Evolutionary conservation across 257 asterid species (phyloP).

Genomic region (Perilla frutescens): DNA sequence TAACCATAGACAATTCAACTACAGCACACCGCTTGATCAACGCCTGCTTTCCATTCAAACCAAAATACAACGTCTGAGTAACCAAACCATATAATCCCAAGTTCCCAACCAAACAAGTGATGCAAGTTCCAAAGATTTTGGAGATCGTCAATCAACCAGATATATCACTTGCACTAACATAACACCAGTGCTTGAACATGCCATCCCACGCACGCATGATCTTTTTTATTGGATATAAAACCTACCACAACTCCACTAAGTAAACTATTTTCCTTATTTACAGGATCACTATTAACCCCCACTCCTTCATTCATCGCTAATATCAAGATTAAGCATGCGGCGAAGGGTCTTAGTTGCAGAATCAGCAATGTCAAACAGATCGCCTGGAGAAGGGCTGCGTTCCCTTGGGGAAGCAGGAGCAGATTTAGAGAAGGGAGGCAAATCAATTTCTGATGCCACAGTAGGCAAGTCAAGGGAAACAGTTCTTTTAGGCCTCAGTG

Average conservation of each 20-base stretch:
- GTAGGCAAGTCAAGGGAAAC: slow-evolving; percentile 73
- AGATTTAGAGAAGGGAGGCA: slow-evolving; percentile 62
- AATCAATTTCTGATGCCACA: slow-evolving; percentile 52
- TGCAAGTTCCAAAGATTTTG: slow-evolving; percentile 18
- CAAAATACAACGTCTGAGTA: slow-evolving; percentile 29
- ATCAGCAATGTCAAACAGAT: slow-evolving; percentile 56
- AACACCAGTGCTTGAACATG: slow-evolving; percentile 35
- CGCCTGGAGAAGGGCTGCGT: slow-evolving; percentile 50
- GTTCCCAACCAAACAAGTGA: slow-evolving; percentile 31
- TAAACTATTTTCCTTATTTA: slow-evolving; percentile 47
- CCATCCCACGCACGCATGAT: slow-evolving; percentile 37
- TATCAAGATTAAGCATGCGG: slow-evolving; percentile 95
- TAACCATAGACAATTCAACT: slow-evolving; percentile 30
- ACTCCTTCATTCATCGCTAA: slow-evolving; percentile 56
- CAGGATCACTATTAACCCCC: slow-evolving; percentile 43
- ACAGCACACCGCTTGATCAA: slow-evolving; percentile 23
- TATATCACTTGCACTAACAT: slow-evolving; percentile 44
- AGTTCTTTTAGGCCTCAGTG: slow-evolving; percentile 69
- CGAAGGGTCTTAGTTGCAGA: slow-evolving; percentile 89
- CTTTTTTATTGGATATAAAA: slow-evolving; percentile 55
- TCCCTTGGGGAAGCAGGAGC: slow-evolving; percentile 89
- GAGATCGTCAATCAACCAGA: slow-evolving; percentile 54
- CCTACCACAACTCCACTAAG: slow-evolving; percentile 42
- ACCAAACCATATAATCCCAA: slow-evolving; percentile 32
- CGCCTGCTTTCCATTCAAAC: slow-evolving; percentile 37